These are phyloP conservation scores for Pelargonium nanum DNA, from an alignment of 345 rosid genomes.

Conservation along the genomic window DNA sequence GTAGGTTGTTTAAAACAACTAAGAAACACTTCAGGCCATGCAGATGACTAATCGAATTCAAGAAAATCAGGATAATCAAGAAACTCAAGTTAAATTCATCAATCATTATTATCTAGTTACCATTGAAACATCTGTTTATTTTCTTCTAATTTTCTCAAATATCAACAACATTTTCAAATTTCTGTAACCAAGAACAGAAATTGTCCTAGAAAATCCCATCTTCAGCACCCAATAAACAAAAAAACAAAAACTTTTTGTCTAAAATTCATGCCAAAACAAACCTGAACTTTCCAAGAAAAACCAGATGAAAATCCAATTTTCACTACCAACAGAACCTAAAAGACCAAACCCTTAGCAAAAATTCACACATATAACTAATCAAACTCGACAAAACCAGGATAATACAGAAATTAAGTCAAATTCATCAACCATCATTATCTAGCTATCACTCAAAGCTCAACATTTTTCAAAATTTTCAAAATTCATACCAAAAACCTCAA, in stretches of 20 bases:
- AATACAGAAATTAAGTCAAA: background rate
- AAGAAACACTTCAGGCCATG: background rate
- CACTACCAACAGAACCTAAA: background rate
- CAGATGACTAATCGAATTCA: background rate
- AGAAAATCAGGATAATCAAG: background rate
- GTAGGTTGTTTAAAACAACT: background rate
- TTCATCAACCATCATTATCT: background rate
- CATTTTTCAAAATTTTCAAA: background rate
- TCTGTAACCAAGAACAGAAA: background rate
- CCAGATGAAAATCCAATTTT: background rate
- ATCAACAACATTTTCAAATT: background rate
- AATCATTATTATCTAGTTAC: too few relatives aligned
- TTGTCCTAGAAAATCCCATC: background rate
- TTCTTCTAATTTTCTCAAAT: background rate
- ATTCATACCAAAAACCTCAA: background rate
- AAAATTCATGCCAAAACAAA: too few relatives aligned
- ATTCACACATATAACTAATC: background rate
- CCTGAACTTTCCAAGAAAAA: background rate
- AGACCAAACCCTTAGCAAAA: background rate
- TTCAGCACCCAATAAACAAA: too few relatives aligned
- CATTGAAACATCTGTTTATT: background rate
- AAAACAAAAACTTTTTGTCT: too few relatives aligned
- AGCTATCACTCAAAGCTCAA: background rate
- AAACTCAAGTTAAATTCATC: background rate
- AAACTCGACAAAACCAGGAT: background rate